These are phyloP conservation scores for Globomyces pollinis-pini DNA, from an alignment of 192 early-diverging fungal species.

Conservation along the genomic window DNA sequence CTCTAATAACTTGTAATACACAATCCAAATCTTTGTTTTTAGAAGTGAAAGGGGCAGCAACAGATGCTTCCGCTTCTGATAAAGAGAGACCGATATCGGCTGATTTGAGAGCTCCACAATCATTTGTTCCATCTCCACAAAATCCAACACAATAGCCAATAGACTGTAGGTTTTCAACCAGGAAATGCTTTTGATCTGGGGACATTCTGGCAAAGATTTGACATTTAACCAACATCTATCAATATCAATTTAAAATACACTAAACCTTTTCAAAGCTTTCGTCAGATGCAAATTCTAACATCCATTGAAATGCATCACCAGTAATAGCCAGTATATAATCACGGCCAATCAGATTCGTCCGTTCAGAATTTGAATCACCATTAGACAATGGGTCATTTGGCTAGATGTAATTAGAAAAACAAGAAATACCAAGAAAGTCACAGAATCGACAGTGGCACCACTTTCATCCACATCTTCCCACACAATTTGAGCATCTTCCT, in stretches of 20 bases:
- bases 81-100: conserved; percentile 95
- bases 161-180: conserved; percentile 82
- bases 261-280: conserved; percentile 37
- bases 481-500: conserved; percentile 50
- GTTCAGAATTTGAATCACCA: too few relatives aligned
- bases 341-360: background rate
- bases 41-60: conserved; percentile 97
- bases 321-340: conserved; percentile 82
- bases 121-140: conserved; percentile 99
- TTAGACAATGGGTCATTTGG: too few relatives aligned
- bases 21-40: conserved; percentile 84
- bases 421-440: conserved; percentile 14
- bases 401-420: background rate
- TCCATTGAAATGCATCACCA: conserved; percentile 93
- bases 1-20: conserved; percentile 78
- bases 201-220: conserved; percentile 97
- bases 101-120: conserved; percentile 91
- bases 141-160: conserved; percentile 93
- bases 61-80: conserved; percentile 94
- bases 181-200: conserved; percentile 93
- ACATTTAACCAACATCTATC: conserved; percentile 78
- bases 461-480: conserved; percentile 69
- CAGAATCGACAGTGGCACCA: conserved; percentile 40
- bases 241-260: conserved; percentile 28
- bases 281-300: conserved; percentile 68